A percentile compares a stretch with the other conserved stretches of the same genome.
phyloP scores from a whole-genome alignment of 1,284 basidiomycete genomes.

The Trichosporon sp. region DNA sequence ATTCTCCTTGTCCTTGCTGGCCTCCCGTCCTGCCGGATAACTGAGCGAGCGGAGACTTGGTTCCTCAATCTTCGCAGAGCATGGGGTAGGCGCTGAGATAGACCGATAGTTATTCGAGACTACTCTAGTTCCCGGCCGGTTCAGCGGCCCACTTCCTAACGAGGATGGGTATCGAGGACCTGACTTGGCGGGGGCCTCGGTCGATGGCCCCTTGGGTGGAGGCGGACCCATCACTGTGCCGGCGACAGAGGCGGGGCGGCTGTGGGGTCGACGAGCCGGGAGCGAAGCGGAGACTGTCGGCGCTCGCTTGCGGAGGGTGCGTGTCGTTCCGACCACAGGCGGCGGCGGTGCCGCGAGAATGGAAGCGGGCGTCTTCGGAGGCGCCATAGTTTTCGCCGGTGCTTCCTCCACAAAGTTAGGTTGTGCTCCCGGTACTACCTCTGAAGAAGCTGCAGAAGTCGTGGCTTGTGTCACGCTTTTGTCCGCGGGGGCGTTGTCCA shows the following conservation, averaged over 20 bases:
- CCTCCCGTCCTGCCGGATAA: background rate
- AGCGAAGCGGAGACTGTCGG: conserved; percentile 3
- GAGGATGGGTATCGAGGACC: conserved; percentile 43
- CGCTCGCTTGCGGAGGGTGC: background rate
- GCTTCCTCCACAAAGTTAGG: background rate
- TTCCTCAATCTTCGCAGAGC: background rate
- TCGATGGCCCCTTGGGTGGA: background rate
- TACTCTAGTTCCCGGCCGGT: conserved; percentile 32
- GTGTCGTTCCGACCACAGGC: background rate
- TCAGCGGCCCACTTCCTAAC: conserved; percentile 37
- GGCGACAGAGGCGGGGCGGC: conserved; percentile 1
- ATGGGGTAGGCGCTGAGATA: background rate
- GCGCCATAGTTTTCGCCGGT: background rate
- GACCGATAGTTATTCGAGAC: conserved; percentile 35
- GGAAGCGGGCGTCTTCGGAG: background rate
- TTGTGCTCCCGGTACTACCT: background rate
- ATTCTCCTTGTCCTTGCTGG: background rate
- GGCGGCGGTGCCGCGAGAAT: background rate
- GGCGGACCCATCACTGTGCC: background rate
- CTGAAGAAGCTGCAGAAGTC: background rate
- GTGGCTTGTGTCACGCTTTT: background rate
- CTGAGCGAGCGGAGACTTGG: background rate
- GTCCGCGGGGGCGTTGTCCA: background rate
- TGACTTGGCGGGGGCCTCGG: conserved; percentile 8
- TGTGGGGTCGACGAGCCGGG: conserved; percentile 7